A percentile compares a stretch with the other conserved stretches of the same genome.
These are phyloP conservation scores for Teratosphaeria nubilosa DNA, from an alignment of 2,329 filamentous ascomycete genomes.

Conservation along the genomic window DNA sequence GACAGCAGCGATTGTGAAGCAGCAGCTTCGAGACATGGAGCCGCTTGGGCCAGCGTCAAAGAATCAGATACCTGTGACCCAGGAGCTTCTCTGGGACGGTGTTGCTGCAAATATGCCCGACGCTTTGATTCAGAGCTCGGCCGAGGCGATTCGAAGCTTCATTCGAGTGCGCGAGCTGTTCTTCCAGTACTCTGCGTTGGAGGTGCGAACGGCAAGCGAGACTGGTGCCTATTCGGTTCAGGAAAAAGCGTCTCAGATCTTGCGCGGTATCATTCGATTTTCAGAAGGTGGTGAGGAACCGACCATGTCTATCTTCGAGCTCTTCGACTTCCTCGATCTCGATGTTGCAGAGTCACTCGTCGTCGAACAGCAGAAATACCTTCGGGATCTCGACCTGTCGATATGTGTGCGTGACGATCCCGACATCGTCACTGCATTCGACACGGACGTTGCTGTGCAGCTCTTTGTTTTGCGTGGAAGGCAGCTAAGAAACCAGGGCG, in stretches of 20 bases:
- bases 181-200: conserved; percentile 75
- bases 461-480: conserved; percentile 60
- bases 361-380: conserved; percentile 45
- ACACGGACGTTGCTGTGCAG: conserved; percentile 61
- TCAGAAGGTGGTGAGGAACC: conserved; percentile 55
- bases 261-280: conserved; percentile 66
- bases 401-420: conserved; percentile 53
- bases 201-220: conserved; percentile 59
- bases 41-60: conserved; percentile 70
- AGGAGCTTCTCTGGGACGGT: conserved; percentile 65
- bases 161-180: conserved; percentile 65
- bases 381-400: conserved; percentile 57
- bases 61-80: conserved; percentile 59
- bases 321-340: conserved; percentile 81
- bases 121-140: conserved; percentile 60
- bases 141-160: conserved; percentile 64
- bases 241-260: conserved; percentile 44
- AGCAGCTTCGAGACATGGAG: conserved; percentile 69
- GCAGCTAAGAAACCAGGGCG: conserved; percentile 43
- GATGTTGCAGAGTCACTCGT: conserved; percentile 40
- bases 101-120: conserved; percentile 48
- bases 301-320: conserved; percentile 74
- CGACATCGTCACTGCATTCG: conserved; percentile 51
- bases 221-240: conserved; percentile 40
- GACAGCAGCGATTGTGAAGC: conserved; percentile 63